These are phyloP conservation scores for Aschersonia sp. DNA, from an alignment of 2,329 filamentous ascomycete species.

Conservation along the genomic window DNA sequence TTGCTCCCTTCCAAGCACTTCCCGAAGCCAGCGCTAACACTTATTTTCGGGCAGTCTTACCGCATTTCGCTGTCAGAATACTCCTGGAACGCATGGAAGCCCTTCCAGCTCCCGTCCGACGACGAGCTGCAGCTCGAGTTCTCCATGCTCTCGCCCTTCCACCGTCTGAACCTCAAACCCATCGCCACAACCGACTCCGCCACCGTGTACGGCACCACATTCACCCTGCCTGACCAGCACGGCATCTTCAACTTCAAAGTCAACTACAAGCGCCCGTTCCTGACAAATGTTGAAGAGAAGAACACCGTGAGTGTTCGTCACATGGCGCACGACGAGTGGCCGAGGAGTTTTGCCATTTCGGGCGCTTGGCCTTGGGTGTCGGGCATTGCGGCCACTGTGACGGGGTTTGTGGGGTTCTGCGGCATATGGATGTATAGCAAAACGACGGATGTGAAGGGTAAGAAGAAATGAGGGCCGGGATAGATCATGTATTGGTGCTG, in stretches of 20 bases:
- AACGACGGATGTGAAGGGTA: conserved; percentile 20
- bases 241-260: conserved; percentile 98
- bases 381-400: conserved; percentile 71
- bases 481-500: neutral
- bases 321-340: conserved; percentile 95
- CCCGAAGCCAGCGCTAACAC: neutral
- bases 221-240: conserved; percentile 88
- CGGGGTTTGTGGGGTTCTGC: conserved; percentile 75
- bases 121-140: conserved; percentile 90
- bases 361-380: conserved; percentile 92
- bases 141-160: conserved; percentile 96
- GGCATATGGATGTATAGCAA: conserved; percentile 70
- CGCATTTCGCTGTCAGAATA: conserved; percentile 84
- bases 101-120: conserved; percentile 53
- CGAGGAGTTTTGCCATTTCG: conserved; percentile 76
- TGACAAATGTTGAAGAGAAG: conserved; percentile 86
- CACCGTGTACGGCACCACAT: conserved; percentile 59
- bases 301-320: conserved; percentile 87
- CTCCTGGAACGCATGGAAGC: conserved; percentile 54
- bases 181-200: conserved; percentile 39
- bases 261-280: conserved; percentile 92
- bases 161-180: conserved; percentile 62
- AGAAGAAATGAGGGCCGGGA: conserved; percentile 14
- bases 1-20: conserved; percentile 13
- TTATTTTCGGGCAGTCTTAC: conserved; percentile 47